Conservation (phyloP, 1,284 basidiomycete genomes). For the Cryptococcus maquisensis region DNA sequence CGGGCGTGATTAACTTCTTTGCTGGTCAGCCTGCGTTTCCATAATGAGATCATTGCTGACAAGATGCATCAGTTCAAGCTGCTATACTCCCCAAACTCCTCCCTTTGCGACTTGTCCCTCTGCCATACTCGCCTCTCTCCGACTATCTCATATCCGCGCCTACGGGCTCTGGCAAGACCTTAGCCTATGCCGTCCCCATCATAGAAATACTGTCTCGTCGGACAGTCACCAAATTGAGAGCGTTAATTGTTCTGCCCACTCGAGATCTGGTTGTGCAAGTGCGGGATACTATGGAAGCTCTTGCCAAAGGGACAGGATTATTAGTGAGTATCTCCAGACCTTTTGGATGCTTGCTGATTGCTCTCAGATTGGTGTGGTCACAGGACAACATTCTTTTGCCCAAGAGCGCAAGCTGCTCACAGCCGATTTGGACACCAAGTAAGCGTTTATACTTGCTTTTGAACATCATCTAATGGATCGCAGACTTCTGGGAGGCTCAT, state of each 20-base stretch:
- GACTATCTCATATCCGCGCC: slow-evolving; percentile 97
- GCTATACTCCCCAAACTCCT: slow-evolving; percentile 42
- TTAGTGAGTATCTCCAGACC: slow-evolving; percentile 56
- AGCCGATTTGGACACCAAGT: slow-evolving; percentile 28
- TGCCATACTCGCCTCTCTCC: slow-evolving; percentile 64
- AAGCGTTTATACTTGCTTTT: slow-evolving; percentile 1
- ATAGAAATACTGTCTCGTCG: slow-evolving; percentile 74
- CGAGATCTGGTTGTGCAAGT: slow-evolving; percentile 94
- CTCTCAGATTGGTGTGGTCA: slow-evolving; percentile 44
- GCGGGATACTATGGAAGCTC: slow-evolving; percentile 78
- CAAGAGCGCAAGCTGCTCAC: slow-evolving; percentile 47
- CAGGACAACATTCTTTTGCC: slow-evolving; percentile 47
- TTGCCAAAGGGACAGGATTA: slow-evolving; percentile 79
- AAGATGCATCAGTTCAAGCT: slow-evolving; percentile 43
- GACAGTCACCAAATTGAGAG: slow-evolving; percentile 77
- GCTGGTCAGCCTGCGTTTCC: slow-evolving; percentile 60
- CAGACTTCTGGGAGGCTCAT: slow-evolving; percentile 59
- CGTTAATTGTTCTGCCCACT: slow-evolving; percentile 88
- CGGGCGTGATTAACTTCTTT: slow-evolving; percentile 77
- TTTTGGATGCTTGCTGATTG: not conserved
- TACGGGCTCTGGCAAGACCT: slow-evolving; percentile 94
- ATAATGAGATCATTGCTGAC: not conserved
- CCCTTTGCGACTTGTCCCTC: slow-evolving; percentile 53
- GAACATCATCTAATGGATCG: not conserved
- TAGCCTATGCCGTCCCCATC: slow-evolving; percentile 89